These are phyloP conservation scores for Pythium diclinum DNA, from an alignment of 352 stramenopile genomes.

Conservation along the genomic window DNA sequence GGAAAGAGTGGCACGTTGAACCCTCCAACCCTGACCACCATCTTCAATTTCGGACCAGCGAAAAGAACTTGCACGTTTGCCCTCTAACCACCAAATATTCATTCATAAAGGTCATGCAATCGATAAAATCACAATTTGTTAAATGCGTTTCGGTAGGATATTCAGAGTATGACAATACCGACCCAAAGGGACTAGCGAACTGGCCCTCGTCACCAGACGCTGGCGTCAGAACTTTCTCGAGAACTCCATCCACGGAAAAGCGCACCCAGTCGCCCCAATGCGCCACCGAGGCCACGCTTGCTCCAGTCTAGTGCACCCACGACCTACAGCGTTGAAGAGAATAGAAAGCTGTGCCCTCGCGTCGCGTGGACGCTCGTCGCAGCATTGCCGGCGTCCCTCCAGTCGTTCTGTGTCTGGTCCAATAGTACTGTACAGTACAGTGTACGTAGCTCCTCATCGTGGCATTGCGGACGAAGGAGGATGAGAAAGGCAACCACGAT, in stretches of 20 bases:
- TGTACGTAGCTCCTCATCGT: too few relatives aligned
- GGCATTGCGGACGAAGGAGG: too few relatives aligned
- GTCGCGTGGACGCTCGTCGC: too few relatives aligned
- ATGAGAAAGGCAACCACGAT: too few relatives aligned
- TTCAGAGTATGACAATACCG: neutral
- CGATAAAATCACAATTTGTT: too few relatives aligned
- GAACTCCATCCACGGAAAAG: neutral
- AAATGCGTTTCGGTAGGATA: neutral
- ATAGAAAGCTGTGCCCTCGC: too few relatives aligned
- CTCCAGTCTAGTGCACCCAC: too few relatives aligned
- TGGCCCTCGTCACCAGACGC: neutral
- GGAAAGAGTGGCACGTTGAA: neutral
- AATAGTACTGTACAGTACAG: too few relatives aligned
- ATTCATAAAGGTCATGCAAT: neutral
- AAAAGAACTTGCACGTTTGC: neutral
- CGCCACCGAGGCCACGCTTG: neutral
- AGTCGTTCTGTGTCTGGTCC: too few relatives aligned
- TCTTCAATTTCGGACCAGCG: neutral
- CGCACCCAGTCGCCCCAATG: neutral
- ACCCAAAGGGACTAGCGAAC: neutral
- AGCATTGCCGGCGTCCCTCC: too few relatives aligned
- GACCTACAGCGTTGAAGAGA: too few relatives aligned
- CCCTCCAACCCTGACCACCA: neutral
- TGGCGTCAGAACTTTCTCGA: neutral
- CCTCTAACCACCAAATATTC: neutral